phyloP scores from a whole-genome alignment of 1,284 basidiomycete species.

The Golubevia sp. region DNA sequence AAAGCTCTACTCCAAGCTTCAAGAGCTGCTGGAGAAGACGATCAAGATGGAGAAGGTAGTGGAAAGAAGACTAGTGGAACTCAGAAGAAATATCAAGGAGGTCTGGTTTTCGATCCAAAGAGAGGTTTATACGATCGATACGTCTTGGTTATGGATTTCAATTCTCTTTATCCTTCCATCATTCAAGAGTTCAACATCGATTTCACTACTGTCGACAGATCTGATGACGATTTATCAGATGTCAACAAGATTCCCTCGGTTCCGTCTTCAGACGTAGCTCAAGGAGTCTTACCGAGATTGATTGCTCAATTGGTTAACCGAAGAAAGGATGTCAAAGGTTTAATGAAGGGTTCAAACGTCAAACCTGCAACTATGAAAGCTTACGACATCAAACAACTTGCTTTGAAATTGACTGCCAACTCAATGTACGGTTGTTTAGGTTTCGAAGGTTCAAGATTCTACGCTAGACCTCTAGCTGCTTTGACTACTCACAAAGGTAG shows the following conservation, averaged over 20 bases:
- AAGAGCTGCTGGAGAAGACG: constrained; percentile 26
- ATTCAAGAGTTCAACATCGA: constrained; percentile 99
- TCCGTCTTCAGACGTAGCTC: constrained; percentile 73
- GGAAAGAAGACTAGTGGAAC: constrained; percentile 70
- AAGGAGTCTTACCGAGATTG: constrained; percentile 90
- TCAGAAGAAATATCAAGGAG: constrained; percentile 96
- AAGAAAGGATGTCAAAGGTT: constrained; percentile 84
- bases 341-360: constrained; percentile 74
- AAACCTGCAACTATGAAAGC: too few relatives aligned
- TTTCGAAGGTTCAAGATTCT: constrained; percentile 95
- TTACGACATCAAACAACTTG: constrained; percentile 95
- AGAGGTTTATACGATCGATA: constrained; percentile 94
- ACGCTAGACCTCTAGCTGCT: constrained; percentile 92
- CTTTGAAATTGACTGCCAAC: constrained; percentile 96
- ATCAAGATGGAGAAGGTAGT: constrained; percentile 54
- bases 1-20: constrained; percentile 47
- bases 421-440: constrained; percentile 99
- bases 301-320: constrained; percentile 92
- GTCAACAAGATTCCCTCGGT: constrained; percentile 78
- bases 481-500: constrained; percentile 97
- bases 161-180: constrained; percentile 97
- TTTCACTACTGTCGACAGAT: constrained; percentile 89
- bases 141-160: constrained; percentile 99
- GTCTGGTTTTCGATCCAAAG: constrained; percentile 96
- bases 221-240: constrained; percentile 65